Base-by-base conservation (phyloP, 495 filamentous ascomycete genomes). In the Aspergillus bridgeri region DNA sequence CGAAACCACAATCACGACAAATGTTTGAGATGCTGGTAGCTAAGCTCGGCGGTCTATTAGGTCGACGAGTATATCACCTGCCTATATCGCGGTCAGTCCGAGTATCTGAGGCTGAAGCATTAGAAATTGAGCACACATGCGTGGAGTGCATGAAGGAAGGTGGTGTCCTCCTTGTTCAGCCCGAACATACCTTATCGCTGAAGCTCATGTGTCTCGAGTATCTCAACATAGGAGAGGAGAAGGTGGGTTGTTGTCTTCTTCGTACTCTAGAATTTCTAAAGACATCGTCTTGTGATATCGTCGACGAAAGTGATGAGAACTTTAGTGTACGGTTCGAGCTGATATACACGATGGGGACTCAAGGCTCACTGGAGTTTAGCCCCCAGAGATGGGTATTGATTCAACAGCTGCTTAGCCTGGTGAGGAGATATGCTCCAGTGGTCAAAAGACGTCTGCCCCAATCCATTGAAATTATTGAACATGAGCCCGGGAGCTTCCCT, bases 131-230 rank as follows among this genome's bases (percentile, higher is more conserved):
- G 15, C n/a, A 21, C 3, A 67, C 71, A 48, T 70, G 61, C 29
- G 44, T 69, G 3, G 69, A 79, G 20, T 88, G 86, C 58, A 78
- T 68, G 68, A 27, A 27, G 0, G 60, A 61, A 3, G 75, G 84
- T 0, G 85, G 83, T 0, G 72, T 89, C 38, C 67, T 90, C 3
- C 67, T 91, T 0, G 67, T 84, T 0, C 84, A 87, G 42, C 88
- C 89, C 0, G 89, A 91, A 63, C 87, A 91, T 56, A 66, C 89
- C 0, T 75, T 90, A 0, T 91, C 88, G 0, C 85, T 90, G 60
- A 78, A 85, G 60, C 69, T 91, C 11, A 85, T 87, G 79, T 81
- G 81, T 0, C 62, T 86, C 5, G 86, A 91, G 51, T 67, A 60
- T 24, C 69, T 75, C 15, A 63, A 73, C 44, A 53, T 42, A 6